These are phyloP conservation scores for Aspergillus nomiae DNA, from an alignment of 2,329 filamentous ascomycete species.

Conservation along the genomic window DNA sequence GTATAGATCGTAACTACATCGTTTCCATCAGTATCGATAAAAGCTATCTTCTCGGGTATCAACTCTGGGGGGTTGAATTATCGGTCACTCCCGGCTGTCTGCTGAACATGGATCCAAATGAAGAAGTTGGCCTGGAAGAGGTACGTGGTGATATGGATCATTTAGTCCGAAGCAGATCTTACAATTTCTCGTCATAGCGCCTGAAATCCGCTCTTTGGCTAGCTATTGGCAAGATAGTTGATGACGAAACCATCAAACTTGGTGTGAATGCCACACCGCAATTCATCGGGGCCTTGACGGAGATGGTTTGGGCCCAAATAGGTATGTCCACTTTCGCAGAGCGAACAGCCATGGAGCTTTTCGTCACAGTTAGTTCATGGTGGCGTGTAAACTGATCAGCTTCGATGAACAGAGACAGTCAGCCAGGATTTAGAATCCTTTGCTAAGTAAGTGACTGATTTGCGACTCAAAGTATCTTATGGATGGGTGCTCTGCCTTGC, in stretches of 20 bases:
- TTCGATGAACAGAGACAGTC: conserved; percentile 48
- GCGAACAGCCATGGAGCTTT: background rate
- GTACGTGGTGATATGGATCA: conserved; percentile 21
- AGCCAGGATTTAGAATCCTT: conserved; percentile 66
- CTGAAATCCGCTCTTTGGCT: conserved; percentile 86
- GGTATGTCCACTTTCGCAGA: conserved; percentile 54
- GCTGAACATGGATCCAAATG: conserved; percentile 27
- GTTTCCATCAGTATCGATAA: background rate
- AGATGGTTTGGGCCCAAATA: conserved; percentile 85
- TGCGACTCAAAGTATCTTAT: background rate
- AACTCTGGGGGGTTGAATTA: background rate
- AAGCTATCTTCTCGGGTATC: background rate
- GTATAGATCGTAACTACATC: background rate
- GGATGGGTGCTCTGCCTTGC: background rate
- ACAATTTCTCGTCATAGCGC: conserved; percentile 54
- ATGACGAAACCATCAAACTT: conserved; percentile 73
- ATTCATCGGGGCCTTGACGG: conserved; percentile 82
- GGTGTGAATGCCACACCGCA: conserved; percentile 87
- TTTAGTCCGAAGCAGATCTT: background rate
- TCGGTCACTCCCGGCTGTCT: background rate
- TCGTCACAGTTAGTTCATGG: background rate
- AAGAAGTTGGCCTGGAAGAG: conserved; percentile 38
- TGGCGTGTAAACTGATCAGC: conserved; percentile 11
- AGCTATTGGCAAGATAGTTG: conserved; percentile 81
- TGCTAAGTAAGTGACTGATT: conserved; percentile 49